Evolutionary conservation across 2,329 filamentous ascomycete species (phyloP).

Genomic region (Apiospora pterosperma): DNA sequence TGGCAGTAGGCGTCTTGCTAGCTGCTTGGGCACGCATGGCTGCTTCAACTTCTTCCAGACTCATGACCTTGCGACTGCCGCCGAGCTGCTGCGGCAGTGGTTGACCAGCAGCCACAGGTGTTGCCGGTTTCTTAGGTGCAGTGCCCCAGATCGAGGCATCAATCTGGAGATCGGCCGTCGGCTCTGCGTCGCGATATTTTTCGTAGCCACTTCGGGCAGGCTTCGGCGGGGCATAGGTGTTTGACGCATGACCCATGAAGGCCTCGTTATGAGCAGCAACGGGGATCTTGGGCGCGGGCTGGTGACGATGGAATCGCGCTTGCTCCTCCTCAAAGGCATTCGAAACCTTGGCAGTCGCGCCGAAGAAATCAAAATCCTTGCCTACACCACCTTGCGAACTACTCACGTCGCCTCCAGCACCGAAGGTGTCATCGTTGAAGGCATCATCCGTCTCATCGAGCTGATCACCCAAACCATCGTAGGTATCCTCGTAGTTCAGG

Average conservation of each 20-base stretch:
- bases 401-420: constrained; percentile 40
- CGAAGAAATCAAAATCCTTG: constrained; percentile 97
- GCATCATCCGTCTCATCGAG: constrained; percentile 90
- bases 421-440: constrained; percentile 97
- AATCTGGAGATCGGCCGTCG: constrained; percentile 85
- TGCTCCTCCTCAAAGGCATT: constrained; percentile 89
- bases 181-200: constrained; percentile 80
- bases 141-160: constrained; percentile 92
- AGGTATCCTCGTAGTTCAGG: constrained; percentile 91
- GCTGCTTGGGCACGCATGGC: constrained; percentile 71
- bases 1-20: constrained; percentile 35
- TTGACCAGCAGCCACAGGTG: constrained; percentile 16
- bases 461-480: constrained; percentile 88
- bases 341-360: constrained; percentile 82
- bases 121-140: constrained; percentile 56
- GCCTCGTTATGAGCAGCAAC: constrained; percentile 27
- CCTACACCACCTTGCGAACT: constrained; percentile 56
- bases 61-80: constrained; percentile 76
- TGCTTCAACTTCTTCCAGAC: constrained; percentile 93
- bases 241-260: constrained; percentile 30
- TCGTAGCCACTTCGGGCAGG: constrained; percentile 83
- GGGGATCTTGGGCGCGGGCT: constrained; percentile 51
- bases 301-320: constrained; percentile 73
- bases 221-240: constrained; percentile 42
- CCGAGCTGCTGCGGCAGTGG: constrained; percentile 7